Percentiles rank a stretch among this genome's conserved stretches.
These are phyloP conservation scores for Heracleum sosnowskyi DNA, from an alignment of 129 eudicot genomes.

Conservation along the genomic window DNA sequence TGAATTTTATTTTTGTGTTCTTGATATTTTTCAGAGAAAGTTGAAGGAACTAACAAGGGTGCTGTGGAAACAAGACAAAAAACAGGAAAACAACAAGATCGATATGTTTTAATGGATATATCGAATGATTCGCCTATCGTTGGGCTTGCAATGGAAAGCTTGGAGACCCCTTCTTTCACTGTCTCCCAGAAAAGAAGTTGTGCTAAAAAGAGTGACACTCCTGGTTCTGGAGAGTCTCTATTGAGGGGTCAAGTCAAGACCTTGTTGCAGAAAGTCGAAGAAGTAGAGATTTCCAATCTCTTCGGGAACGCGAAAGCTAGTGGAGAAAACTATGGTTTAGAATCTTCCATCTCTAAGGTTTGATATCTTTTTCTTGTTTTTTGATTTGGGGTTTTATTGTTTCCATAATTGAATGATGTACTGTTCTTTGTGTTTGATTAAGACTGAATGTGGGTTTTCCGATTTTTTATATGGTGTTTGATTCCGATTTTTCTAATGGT, in stretches of 20 bases:
- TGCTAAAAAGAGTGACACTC: constrained; percentile 18
- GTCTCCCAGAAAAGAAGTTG: background rate
- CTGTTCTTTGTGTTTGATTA: background rate
- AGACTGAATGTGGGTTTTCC: background rate
- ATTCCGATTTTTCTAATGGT: background rate
- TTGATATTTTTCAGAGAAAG: constrained; percentile 28
- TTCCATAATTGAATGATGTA: background rate
- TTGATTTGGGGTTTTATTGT: background rate
- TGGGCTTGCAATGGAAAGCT: constrained; percentile 72
- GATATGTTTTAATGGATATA: constrained; percentile 58
- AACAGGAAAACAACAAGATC: constrained; percentile 32
- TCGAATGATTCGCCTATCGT: constrained; percentile 93
- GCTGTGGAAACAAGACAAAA: constrained; percentile 32
- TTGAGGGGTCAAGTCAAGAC: constrained; percentile 92
- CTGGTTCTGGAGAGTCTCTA: constrained; percentile 82
- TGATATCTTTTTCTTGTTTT: background rate
- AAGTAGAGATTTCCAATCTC: constrained; percentile 47
- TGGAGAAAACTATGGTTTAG: constrained; percentile 18
- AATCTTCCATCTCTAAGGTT: constrained; percentile 55
- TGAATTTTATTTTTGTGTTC: background rate
- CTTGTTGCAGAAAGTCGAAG: constrained; percentile 74
- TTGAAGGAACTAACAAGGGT: constrained; percentile 38
- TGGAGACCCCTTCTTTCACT: constrained; percentile 49
- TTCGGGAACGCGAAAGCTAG: constrained; percentile 11
- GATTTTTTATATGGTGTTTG: background rate